A percentile compares a stretch with the other conserved stretches of the same genome.
These are phyloP conservation scores for Diplodia seriata DNA, from an alignment of 2,329 filamentous ascomycete genomes.

Conservation along the genomic window DNA sequence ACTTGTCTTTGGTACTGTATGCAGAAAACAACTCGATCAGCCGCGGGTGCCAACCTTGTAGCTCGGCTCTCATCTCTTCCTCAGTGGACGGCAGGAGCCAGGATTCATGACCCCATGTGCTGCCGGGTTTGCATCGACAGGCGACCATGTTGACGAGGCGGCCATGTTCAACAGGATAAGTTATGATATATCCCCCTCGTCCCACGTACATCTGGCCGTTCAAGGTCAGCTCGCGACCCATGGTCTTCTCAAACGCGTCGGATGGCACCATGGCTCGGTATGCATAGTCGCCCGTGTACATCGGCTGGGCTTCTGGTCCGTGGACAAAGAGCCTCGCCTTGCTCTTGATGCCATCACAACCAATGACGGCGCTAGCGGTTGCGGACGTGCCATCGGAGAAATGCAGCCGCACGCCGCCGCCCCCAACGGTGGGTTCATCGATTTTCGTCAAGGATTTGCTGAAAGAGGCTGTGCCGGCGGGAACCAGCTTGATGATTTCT, in stretches of 20 bases:
- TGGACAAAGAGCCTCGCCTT: conserved; percentile 26
- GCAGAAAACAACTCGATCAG: conserved; percentile 35
- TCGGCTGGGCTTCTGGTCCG: conserved; percentile 8
- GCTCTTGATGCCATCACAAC: conserved; percentile 37
- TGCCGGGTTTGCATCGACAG: conserved; percentile 16
- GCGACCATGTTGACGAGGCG: conserved; percentile 31
- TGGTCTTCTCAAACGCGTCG: conserved; percentile 11
- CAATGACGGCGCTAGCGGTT: conserved; percentile 24
- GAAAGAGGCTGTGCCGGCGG: conserved; percentile 37
- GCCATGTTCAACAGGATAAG: conserved; percentile 32
- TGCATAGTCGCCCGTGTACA: conserved; percentile 23
- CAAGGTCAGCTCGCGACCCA: conserved; percentile 31
- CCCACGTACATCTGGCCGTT: conserved; percentile 31
- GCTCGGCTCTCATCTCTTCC: conserved; percentile 37
- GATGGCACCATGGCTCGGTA: conserved; percentile 32
- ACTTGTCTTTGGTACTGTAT: conserved; percentile 52
- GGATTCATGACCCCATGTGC: conserved; percentile 33
- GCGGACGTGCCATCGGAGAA: conserved; percentile 32
- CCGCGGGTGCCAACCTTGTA: conserved; percentile 35
- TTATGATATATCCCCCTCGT: conserved; percentile 29
- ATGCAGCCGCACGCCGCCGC: conserved; percentile 32
- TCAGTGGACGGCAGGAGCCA: conserved; percentile 35
- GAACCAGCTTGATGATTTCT: conserved; percentile 38
- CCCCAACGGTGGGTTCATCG: conserved; percentile 34
- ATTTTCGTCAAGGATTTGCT: conserved; percentile 37